Evolutionary conservation across 306 rosid species (phyloP).

Genomic region (Elaeagnus macrophylla): DNA sequence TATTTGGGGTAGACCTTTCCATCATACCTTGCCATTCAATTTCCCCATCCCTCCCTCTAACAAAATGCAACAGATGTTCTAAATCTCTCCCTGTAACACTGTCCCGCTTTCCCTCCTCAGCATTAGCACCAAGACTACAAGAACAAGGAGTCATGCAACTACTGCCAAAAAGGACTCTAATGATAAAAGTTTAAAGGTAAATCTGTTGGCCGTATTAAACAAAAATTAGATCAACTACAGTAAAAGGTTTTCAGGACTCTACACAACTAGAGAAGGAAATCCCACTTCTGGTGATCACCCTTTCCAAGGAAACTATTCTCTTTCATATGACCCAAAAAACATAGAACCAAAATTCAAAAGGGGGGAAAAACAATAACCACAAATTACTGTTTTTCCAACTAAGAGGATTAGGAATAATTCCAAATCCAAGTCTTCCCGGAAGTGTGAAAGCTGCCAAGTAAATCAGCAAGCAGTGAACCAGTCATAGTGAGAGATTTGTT

Average conservation of each 20-base stretch:
- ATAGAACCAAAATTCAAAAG: neutral
- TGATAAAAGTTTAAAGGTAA: neutral
- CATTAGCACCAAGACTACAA: conserved; percentile 31
- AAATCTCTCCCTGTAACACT: conserved; percentile 61
- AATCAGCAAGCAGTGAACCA: too few species aligned
- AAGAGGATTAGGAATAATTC: too few species aligned
- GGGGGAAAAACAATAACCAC: neutral
- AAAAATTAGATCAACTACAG: neutral
- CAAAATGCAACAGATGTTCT: conserved; percentile 68
- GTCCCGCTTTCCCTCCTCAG: conserved; percentile 40
- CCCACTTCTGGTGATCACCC: neutral
- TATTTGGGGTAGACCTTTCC: conserved; percentile 66
- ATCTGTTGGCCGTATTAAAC: neutral
- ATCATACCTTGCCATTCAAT: conserved; percentile 86
- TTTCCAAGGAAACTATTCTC: neutral
- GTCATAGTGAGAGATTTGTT: too few species aligned
- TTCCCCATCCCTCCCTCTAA: conserved; percentile 62
- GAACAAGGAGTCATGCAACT: conserved; percentile 14
- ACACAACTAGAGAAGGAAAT: neutral
- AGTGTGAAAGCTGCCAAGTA: too few species aligned
- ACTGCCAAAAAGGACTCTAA: conserved; percentile 16
- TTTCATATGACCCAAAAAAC: neutral
- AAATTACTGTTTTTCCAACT: too few species aligned
- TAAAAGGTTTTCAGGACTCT: neutral
- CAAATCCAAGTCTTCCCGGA: too few species aligned